Conservation (phyloP, 2,329 filamentous ascomycete species). For the Colletotrichum limetticola region DNA sequence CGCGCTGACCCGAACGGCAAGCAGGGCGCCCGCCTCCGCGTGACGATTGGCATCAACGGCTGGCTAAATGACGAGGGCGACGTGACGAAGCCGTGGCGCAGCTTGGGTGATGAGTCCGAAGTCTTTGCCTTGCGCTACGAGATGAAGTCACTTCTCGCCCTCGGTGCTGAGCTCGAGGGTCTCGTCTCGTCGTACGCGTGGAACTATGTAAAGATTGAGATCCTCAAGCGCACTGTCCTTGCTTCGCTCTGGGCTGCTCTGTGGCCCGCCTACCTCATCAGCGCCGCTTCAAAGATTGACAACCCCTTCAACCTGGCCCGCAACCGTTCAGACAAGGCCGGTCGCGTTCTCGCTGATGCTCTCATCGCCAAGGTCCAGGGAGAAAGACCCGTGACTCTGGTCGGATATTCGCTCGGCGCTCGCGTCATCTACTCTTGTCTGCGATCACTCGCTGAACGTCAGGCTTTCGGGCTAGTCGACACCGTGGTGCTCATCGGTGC, state of each 20-base stretch:
- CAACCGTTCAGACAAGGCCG: conserved; percentile 82
- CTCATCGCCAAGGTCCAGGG: conserved; percentile 85
- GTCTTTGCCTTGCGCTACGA: conserved; percentile 89
- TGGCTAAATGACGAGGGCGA: conserved; percentile 84
- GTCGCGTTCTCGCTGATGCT: conserved; percentile 82
- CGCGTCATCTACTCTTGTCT: conserved; percentile 87
- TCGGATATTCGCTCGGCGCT: conserved; percentile 86
- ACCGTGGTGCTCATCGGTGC: conserved; percentile 85
- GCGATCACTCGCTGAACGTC: conserved; percentile 77
- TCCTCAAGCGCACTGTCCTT: conserved; percentile 78
- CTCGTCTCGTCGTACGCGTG: conserved; percentile 82
- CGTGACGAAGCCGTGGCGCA: conserved; percentile 82
- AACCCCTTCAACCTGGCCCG: conserved; percentile 85
- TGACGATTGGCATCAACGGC: conserved; percentile 88
- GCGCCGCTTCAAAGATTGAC: conserved; percentile 76
- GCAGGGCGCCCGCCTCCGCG: conserved; percentile 68
- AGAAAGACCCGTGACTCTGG: conserved; percentile 80
- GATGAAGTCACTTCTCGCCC: conserved; percentile 77
- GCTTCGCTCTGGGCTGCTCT: conserved; percentile 75
- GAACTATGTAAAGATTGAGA: conserved; percentile 77
- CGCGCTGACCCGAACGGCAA: conserved; percentile 40
- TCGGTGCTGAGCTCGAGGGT: conserved; percentile 78
- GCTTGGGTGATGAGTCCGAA: conserved; percentile 77
- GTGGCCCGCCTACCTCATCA: conserved; percentile 75
- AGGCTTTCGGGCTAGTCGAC: conserved; percentile 86